These are phyloP conservation scores for Plasmodium vinckei DNA, from an alignment of 169 alveolate genomes.

Conservation along the genomic window DNA sequence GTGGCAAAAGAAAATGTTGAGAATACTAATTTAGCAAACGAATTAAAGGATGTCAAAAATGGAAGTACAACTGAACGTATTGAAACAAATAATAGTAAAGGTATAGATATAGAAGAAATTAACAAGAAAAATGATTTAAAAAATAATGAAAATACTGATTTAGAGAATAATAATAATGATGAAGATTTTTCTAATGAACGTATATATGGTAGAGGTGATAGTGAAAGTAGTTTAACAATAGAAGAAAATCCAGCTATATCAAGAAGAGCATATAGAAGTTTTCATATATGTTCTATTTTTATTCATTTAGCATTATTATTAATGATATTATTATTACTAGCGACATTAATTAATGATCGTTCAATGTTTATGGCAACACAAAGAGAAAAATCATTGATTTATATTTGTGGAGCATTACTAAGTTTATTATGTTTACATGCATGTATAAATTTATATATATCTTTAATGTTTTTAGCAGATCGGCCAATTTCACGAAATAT, in stretches of 20 bases:
- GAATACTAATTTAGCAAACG: background rate
- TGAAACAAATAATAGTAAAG: background rate
- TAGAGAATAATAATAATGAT: background rate
- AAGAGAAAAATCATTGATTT: constrained; percentile 19
- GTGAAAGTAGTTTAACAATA: constrained; percentile 41
- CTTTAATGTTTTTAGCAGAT: constrained; percentile 18
- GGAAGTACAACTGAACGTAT: background rate
- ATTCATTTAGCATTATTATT: constrained; percentile 49
- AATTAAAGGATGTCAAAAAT: background rate
- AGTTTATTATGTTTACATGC: constrained; percentile 40
- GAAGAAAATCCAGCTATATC: constrained; percentile 67
- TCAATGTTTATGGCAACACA: background rate
- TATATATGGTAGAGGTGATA: constrained; percentile 25
- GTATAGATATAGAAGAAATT: background rate
- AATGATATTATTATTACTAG: constrained; percentile 37
- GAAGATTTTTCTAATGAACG: constrained; percentile 2
- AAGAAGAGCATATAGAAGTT: constrained; percentile 63
- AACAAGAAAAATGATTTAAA: background rate
- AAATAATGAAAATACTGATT: background rate
- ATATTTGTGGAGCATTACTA: constrained; percentile 44
- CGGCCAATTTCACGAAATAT: constrained; percentile 35
- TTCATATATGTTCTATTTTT: constrained; percentile 67
- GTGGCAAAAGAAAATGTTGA: background rate
- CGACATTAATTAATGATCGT: constrained; percentile 38
- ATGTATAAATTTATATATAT: constrained; percentile 40